A percentile compares a stretch with the other conserved stretches of the same genome.
phyloP scores from a whole-genome alignment of 768 basidiomycete genomes.

The Termitomyces sp. region DNA sequence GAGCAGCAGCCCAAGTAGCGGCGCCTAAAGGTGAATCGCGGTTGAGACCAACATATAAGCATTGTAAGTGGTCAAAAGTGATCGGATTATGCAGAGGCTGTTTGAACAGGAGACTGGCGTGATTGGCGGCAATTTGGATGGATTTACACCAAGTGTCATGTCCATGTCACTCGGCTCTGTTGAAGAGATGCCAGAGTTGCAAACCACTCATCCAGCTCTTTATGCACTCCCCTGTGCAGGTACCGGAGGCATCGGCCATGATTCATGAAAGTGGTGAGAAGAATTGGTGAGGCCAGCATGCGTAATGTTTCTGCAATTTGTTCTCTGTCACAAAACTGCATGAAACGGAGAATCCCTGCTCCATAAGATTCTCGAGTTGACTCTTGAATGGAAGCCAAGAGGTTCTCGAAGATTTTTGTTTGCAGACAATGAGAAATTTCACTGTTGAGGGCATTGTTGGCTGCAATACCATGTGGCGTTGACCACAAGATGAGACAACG shows the following conservation, averaged over 20 bases:
- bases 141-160: background rate
- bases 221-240: background rate
- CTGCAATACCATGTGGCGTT: background rate
- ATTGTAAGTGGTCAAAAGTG: slow-evolving; percentile 28
- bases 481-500: background rate
- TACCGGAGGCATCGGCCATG: background rate
- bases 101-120: background rate
- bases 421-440: background rate
- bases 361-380: slow-evolving; percentile 19
- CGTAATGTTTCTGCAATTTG: slow-evolving; percentile 22
- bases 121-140: background rate
- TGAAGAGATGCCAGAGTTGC: background rate
- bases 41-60: slow-evolving; percentile 19
- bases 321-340: slow-evolving; percentile 31
- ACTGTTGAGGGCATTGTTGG: background rate
- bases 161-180: background rate
- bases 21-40: slow-evolving; percentile 24
- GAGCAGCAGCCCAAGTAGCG: slow-evolving; percentile 32
- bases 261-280: slow-evolving; percentile 28
- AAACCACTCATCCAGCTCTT: background rate
- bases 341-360: slow-evolving; percentile 30
- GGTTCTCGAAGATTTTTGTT: background rate
- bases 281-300: slow-evolving; percentile 29
- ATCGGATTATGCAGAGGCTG: slow-evolving; percentile 20
- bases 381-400: background rate